Conservation (phyloP, 129 eudicot genomes). For the Saposhnikovia divaricata region DNA sequence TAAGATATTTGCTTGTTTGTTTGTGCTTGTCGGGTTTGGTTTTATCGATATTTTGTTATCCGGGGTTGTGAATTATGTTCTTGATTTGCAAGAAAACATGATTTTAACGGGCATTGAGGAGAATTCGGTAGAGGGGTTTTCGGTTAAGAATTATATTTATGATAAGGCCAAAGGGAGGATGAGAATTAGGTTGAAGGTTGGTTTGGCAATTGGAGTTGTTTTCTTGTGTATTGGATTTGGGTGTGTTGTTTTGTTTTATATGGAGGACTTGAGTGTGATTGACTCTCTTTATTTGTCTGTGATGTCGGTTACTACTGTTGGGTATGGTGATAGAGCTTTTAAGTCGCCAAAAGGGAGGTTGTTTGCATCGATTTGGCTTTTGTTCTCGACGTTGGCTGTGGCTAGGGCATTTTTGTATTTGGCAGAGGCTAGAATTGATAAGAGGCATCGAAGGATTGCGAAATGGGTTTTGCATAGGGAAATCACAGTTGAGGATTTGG, state of each 20-base stretch:
- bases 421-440: conserved; percentile 50
- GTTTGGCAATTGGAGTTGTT: conserved; percentile 40
- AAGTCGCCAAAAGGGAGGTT: conserved; percentile 34
- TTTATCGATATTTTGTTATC: conserved; percentile 48
- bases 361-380: conserved; percentile 49
- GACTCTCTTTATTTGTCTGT: conserved; percentile 47
- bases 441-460: conserved; percentile 36
- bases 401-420: conserved; percentile 49
- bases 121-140: conserved; percentile 7
- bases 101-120: conserved; percentile 19
- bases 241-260: conserved; percentile 24
- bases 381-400: conserved; percentile 47
- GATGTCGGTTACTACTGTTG: conserved; percentile 54
- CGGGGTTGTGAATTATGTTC: conserved; percentile 43
- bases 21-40: conserved; percentile 50
- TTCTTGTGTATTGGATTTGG: conserved; percentile 44
- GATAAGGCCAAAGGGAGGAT: conserved; percentile 53
- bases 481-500: conserved; percentile 36
- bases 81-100: conserved; percentile 45
- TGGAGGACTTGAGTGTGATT: conserved; percentile 31
- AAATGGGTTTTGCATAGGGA: conserved; percentile 49
- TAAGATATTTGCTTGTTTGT: conserved; percentile 44
- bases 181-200: conserved; percentile 48
- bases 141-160: conserved; percentile 22
- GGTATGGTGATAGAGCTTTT: conserved; percentile 56